phyloP scores from a whole-genome alignment of 352 stramenopile genomes.

The Phytophthora boehmeriae region DNA sequence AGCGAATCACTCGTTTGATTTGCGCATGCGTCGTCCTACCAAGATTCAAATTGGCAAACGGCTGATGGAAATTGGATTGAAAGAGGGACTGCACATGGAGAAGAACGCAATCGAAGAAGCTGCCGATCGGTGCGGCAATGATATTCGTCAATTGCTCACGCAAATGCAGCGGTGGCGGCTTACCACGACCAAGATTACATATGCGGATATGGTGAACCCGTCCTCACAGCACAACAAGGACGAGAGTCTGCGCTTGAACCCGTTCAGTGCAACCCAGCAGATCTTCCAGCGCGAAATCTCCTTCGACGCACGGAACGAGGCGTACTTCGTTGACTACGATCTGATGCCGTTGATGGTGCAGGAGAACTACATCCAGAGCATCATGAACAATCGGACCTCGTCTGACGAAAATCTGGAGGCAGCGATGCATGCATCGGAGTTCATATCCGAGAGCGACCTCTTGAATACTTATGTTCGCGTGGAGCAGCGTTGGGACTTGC shows the following conservation, averaged over 20 bases:
- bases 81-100: slow-evolving; percentile 93
- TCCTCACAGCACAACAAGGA: slow-evolving; percentile 90
- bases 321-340: slow-evolving; percentile 99
- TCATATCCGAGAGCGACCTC: slow-evolving; percentile 90
- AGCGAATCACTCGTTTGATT: slow-evolving; percentile 98
- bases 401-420: slow-evolving; percentile 84
- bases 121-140: slow-evolving; percentile 96
- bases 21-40: slow-evolving; percentile 94
- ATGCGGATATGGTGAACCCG: slow-evolving; percentile 84
- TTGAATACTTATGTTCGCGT: slow-evolving; percentile 78
- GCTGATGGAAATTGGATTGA: slow-evolving; percentile 89
- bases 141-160: slow-evolving; percentile 98
- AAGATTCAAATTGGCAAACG: slow-evolving; percentile 94
- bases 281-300: slow-evolving; percentile 89
- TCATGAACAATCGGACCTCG: slow-evolving; percentile 75
- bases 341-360: slow-evolving; percentile 98
- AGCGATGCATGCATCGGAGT: slow-evolving; percentile 89
- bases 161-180: slow-evolving; percentile 97
- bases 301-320: slow-evolving; percentile 92
- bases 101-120: slow-evolving; percentile 97
- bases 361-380: slow-evolving; percentile 87
- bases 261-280: slow-evolving; percentile 94
- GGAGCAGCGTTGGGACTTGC: slow-evolving; percentile 95
- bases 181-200: slow-evolving; percentile 82
- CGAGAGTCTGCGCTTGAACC: slow-evolving; percentile 92